These are phyloP conservation scores for Alternaria metachromatica DNA, from an alignment of 2,329 filamentous ascomycete species.

Conservation along the genomic window DNA sequence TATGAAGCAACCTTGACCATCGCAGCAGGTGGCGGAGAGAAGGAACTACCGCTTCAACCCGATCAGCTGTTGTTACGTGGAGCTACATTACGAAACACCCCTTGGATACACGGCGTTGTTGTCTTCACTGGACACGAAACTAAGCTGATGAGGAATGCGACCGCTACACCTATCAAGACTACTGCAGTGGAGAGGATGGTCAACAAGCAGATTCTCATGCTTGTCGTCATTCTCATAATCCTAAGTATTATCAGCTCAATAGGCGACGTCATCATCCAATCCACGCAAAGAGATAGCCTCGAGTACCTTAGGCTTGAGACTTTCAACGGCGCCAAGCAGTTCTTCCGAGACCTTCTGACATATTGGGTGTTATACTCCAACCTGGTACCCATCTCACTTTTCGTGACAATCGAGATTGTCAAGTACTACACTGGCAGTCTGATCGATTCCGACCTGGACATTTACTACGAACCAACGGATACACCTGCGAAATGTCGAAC, in stretches of 20 bases:
- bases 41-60: slow-evolving; percentile 85
- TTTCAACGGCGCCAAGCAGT: slow-evolving; percentile 75
- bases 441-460: slow-evolving; percentile 96
- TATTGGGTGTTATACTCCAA: slow-evolving; percentile 99
- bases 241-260: slow-evolving; percentile 90
- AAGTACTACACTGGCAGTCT: slow-evolving; percentile 98
- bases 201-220: slow-evolving; percentile 89
- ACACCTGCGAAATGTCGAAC: slow-evolving; percentile 96
- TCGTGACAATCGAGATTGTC: slow-evolving; percentile 96
- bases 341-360: slow-evolving; percentile 93
- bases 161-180: slow-evolving; percentile 94
- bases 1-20: slow-evolving; percentile 97
- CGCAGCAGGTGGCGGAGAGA: slow-evolving; percentile 88
- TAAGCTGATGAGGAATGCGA: slow-evolving; percentile 98
- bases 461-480: slow-evolving; percentile 95
- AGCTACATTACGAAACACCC: slow-evolving; percentile 92
- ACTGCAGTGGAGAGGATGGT: slow-evolving; percentile 95
- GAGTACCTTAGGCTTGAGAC: slow-evolving; percentile 71
- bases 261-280: slow-evolving; percentile 83
- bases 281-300: slow-evolving; percentile 66
- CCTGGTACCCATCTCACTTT: slow-evolving; percentile 94
- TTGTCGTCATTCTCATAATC: slow-evolving; percentile 81
- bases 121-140: slow-evolving; percentile 98
- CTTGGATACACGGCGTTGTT: slow-evolving; percentile 94
- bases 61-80: slow-evolving; percentile 93